Conservation (phyloP, 306 rosid species). For the Castanopsis chinensis region DNA sequence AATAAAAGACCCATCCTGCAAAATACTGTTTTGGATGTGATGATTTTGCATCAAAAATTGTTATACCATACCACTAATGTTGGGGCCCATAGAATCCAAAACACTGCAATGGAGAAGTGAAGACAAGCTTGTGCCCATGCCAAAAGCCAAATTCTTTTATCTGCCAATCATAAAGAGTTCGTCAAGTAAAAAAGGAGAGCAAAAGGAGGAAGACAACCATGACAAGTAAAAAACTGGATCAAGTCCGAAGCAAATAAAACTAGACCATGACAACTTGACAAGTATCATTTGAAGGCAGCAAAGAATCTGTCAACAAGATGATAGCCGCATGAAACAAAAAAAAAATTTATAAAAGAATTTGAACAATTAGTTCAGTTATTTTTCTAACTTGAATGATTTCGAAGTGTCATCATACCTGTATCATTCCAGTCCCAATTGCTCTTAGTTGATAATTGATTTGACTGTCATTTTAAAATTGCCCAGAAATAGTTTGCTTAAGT, state of each 20-base stretch:
- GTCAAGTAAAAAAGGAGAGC: slow-evolving; percentile 8
- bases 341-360: not conserved
- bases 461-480: not conserved
- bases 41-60: not conserved
- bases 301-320: not conserved
- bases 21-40: slow-evolving; percentile 2
- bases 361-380: not conserved
- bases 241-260: not conserved
- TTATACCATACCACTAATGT: slow-evolving; percentile 82
- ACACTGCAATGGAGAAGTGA: slow-evolving; percentile 70
- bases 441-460: not conserved
- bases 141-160: slow-evolving; percentile 93
- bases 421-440: not conserved
- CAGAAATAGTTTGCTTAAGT: not conserved
- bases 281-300: not conserved
- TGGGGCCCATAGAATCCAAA: slow-evolving; percentile 98
- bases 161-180: slow-evolving; percentile 49
- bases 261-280: not conserved
- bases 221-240: not conserved
- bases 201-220: not conserved
- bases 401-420: too few relatives aligned
- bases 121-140: slow-evolving; percentile 91
- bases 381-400: not conserved
- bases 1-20: not conserved
- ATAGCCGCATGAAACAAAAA: not conserved